Percentiles rank a stretch among this genome's conserved stretches.
phyloP scores from a whole-genome alignment of 495 filamentous ascomycete species.

The Elasticomyces elasticus region DNA sequence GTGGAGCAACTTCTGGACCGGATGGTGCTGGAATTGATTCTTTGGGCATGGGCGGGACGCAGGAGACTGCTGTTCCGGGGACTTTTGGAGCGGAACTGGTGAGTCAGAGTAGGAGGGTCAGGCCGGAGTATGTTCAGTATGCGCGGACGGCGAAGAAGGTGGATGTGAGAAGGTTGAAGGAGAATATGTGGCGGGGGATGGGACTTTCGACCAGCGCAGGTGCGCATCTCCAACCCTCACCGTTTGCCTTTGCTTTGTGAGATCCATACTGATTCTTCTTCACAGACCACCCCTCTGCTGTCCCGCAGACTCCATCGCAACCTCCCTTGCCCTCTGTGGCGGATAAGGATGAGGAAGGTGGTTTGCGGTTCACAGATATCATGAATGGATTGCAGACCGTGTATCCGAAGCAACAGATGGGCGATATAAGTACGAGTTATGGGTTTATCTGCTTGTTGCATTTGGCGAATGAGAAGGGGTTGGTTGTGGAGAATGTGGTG shows the following conservation, averaged over 20 bases:
- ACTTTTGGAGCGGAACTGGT: constrained; percentile 89
- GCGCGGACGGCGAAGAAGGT: constrained; percentile 97
- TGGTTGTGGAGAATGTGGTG: constrained; percentile 51
- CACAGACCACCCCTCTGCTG: constrained; percentile 3
- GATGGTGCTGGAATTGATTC: constrained; percentile 1
- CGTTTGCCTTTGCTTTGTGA: neutral
- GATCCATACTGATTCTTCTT: neutral
- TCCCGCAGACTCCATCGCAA: constrained; percentile 21
- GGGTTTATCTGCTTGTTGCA: constrained; percentile 97
- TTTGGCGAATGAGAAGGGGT: constrained; percentile 92
- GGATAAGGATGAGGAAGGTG: constrained; percentile 32
- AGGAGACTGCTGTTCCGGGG: constrained; percentile 25
- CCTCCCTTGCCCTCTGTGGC: constrained; percentile 16
- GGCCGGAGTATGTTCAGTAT: constrained; percentile 95
- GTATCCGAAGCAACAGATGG: constrained; percentile 73
- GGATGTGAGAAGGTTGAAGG: constrained; percentile 88
- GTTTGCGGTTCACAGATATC: constrained; percentile 74
- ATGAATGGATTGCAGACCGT: constrained; percentile 82
- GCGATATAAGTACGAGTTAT: constrained; percentile 91
- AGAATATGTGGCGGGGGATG: constrained; percentile 91
- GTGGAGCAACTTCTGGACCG: neutral
- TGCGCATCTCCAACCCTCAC: neutral
- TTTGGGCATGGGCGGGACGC: neutral
- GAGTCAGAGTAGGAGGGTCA: constrained; percentile 68
- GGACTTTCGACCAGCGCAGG: constrained; percentile 35